These are phyloP conservation scores for Vitis hybrid DNA, from an alignment of 177 flowering plant genomes.

Conservation along the genomic window DNA sequence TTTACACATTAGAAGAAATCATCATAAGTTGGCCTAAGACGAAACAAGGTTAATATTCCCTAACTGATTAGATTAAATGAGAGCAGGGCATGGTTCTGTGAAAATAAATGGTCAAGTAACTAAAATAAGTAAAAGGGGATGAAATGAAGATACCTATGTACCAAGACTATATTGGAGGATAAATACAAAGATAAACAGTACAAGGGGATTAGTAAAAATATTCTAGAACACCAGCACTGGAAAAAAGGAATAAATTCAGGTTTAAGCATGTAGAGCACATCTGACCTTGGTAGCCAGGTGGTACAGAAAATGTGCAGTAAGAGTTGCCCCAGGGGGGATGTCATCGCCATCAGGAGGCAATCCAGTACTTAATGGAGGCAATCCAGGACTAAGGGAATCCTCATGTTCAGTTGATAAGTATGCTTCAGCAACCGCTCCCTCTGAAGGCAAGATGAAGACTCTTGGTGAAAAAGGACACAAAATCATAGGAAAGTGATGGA, in stretches of 20 bases:
- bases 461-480: slow-evolving; percentile 83
- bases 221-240: background rate
- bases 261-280: background rate
- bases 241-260: background rate
- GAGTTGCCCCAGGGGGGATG: slow-evolving; percentile 74
- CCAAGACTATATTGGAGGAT: background rate
- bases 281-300: slow-evolving; percentile 86
- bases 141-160: background rate
- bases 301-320: slow-evolving; percentile 93
- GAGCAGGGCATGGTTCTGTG: too few relatives aligned
- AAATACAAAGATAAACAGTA: background rate
- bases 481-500: slow-evolving; percentile 91
- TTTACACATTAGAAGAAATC: too few relatives aligned
- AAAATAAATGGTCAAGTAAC: too few relatives aligned
- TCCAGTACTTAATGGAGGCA: slow-evolving; percentile 82
- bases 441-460: slow-evolving; percentile 89
- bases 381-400: slow-evolving; percentile 75
- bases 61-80: too few relatives aligned
- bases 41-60: too few relatives aligned
- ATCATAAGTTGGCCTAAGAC: too few relatives aligned
- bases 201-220: background rate
- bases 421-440: slow-evolving; percentile 87
- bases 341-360: slow-evolving; percentile 69
- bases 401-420: slow-evolving; percentile 62
- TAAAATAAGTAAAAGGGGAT: background rate